These are phyloP conservation scores for Quercus berberidifolia DNA, from an alignment of 306 rosid genomes.

Conservation along the genomic window DNA sequence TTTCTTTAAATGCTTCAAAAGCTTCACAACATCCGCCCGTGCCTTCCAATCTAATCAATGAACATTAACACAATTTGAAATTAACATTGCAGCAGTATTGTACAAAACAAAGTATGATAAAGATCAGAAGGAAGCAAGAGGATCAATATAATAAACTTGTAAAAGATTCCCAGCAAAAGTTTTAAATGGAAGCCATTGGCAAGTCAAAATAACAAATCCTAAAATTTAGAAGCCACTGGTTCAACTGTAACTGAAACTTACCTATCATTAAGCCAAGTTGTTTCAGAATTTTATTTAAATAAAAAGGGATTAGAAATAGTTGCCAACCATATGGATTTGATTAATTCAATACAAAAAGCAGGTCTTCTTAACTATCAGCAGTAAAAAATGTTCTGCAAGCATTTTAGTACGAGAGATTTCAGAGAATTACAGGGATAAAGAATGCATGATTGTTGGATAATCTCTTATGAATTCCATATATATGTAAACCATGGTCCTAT, in stretches of 20 bases:
- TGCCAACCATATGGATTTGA: background rate
- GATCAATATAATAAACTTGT: background rate
- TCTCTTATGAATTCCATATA: background rate
- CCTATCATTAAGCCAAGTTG: background rate
- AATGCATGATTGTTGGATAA: background rate
- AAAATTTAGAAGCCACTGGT: background rate
- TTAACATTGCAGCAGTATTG: slow-evolving; percentile 2
- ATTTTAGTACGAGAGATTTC: background rate
- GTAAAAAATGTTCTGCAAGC: background rate
- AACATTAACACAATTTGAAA: slow-evolving; percentile 18
- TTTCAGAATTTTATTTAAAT: background rate
- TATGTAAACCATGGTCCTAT: background rate
- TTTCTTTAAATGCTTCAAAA: slow-evolving; percentile 74
- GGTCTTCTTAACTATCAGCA: slow-evolving; percentile 1
- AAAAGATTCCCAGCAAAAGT: background rate
- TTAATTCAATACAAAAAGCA: background rate
- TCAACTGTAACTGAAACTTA: background rate
- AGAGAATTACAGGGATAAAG: background rate
- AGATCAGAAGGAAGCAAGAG: slow-evolving; percentile 5
- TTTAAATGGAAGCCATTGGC: background rate
- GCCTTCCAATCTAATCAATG: slow-evolving; percentile 84
- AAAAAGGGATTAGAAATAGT: background rate
- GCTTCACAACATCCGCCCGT: slow-evolving; percentile 84
- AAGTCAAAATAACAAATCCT: background rate
- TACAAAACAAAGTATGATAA: background rate